These are phyloP conservation scores for Durusdinium trenchii DNA, from an alignment of 73 alveolate species.

Conservation along the genomic window DNA sequence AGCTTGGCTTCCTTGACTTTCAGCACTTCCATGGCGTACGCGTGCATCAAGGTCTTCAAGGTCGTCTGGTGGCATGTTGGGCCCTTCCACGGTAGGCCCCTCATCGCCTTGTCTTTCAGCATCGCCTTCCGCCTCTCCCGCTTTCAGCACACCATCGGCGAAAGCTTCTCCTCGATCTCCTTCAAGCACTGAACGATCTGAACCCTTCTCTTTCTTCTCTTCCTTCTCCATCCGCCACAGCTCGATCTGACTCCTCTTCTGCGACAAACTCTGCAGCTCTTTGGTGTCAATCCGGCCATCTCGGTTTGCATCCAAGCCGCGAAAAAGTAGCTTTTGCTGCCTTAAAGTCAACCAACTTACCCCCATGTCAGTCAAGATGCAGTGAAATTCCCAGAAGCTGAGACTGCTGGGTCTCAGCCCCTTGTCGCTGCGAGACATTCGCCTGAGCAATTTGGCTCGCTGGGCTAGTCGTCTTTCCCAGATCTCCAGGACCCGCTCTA, in stretches of 20 bases:
- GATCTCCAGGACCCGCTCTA: constrained; percentile 70
- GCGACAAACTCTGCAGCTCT: constrained; percentile 30
- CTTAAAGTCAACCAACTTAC: constrained; percentile 55
- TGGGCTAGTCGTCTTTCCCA: constrained; percentile 76
- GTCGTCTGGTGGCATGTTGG: neutral
- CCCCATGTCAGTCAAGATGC: constrained; percentile 55
- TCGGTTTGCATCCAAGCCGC: constrained; percentile 50
- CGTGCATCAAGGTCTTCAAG: neutral
- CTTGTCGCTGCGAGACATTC: neutral
- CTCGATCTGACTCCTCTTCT: constrained; percentile 44
- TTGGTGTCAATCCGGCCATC: constrained; percentile 65
- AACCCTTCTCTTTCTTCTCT: neutral
- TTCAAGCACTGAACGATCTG: neutral
- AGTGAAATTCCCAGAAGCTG: constrained; percentile 72
- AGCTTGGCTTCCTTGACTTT: too few relatives aligned
- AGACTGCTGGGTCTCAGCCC: neutral
- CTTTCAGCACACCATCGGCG: neutral
- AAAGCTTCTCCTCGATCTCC: neutral
- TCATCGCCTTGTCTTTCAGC: neutral
- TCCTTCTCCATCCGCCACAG: neutral
- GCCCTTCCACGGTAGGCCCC: neutral
- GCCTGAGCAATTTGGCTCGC: neutral
- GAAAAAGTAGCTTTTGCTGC: constrained; percentile 84
- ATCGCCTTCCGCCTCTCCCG: neutral
- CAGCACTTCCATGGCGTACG: too few relatives aligned